Percentiles rank a stretch among this genome's conserved stretches.
These are phyloP conservation scores for Ogataea parapolymorpha DNA, from an alignment of 805 yeast genomes.

Conservation along the genomic window DNA sequence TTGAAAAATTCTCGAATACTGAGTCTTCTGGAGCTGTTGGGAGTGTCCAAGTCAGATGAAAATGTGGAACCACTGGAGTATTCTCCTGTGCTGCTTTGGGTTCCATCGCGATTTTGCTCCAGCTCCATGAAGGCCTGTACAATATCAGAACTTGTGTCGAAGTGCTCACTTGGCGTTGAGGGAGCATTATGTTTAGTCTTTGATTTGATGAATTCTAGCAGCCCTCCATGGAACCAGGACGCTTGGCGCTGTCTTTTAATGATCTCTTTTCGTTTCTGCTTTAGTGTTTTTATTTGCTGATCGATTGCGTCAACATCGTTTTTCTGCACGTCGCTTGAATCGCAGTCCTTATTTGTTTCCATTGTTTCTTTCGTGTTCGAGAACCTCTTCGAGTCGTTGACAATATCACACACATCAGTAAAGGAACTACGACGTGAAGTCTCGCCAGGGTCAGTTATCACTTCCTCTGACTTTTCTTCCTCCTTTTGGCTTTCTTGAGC, in stretches of 20 bases:
- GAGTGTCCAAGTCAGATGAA: constrained; percentile 6
- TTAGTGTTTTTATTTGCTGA: constrained; percentile 12
- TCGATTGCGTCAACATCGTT: constrained; percentile 13
- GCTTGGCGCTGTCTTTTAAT: constrained; percentile 13
- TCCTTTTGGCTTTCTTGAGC: not conserved
- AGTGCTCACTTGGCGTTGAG: not conserved
- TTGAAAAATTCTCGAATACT: constrained; percentile 7
- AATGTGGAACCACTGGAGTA: constrained; percentile 3
- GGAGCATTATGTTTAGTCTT: constrained; percentile 1
- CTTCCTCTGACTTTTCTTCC: not conserved
- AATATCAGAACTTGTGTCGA: not conserved
- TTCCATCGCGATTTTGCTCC: not conserved
- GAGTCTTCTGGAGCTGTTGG: constrained; percentile 2
- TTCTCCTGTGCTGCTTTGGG: not conserved
- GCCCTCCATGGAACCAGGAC: constrained; percentile 13
- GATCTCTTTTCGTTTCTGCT: constrained; percentile 14
- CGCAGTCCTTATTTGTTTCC: not conserved
- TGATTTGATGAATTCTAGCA: constrained; percentile 5
- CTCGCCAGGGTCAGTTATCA: not conserved
- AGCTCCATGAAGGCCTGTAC: not conserved
- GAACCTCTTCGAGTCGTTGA: not conserved
- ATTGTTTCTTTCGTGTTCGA: not conserved
- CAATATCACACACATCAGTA: not conserved
- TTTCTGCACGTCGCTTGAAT: constrained; percentile 4
- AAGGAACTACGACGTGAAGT: not conserved